Evolutionary conservation across 2,329 filamentous ascomycete species (phyloP).

Genomic region (Ilyonectria robusta): DNA sequence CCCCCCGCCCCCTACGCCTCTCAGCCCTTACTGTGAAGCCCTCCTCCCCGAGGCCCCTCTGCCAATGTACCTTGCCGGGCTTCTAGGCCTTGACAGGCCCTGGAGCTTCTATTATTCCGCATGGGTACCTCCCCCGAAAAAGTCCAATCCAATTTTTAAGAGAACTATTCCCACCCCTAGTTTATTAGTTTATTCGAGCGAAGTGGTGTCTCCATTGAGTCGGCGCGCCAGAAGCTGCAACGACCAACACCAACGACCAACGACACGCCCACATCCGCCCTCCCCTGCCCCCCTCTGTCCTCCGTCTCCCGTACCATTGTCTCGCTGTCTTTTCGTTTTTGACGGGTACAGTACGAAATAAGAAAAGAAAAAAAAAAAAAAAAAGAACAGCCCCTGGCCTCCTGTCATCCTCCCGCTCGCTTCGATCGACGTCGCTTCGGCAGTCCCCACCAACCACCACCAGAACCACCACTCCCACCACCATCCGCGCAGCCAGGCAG

Average conservation of each 20-base stretch:
- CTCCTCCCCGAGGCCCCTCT: slow-evolving; percentile 19
- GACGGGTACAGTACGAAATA: slow-evolving; percentile 16
- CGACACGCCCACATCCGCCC: background rate
- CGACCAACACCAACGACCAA: background rate
- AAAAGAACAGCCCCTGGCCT: slow-evolving; percentile 29
- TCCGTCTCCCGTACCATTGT: slow-evolving; percentile 13
- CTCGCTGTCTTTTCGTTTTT: slow-evolving; percentile 3
- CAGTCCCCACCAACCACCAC: slow-evolving; percentile 34
- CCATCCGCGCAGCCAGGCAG: slow-evolving; percentile 44
- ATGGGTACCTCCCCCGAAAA: slow-evolving; percentile 18
- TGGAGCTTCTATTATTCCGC: slow-evolving; percentile 45
- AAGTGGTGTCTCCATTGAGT: slow-evolving; percentile 4
- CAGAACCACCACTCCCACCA: slow-evolving; percentile 47
- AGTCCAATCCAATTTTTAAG: slow-evolving; percentile 1
- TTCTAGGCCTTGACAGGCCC: slow-evolving; percentile 18
- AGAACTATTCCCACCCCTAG: slow-evolving; percentile 6
- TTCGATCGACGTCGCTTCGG: slow-evolving; percentile 35
- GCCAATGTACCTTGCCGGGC: slow-evolving; percentile 32
- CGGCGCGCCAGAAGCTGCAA: background rate
- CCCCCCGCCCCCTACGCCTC: background rate
- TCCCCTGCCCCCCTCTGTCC: background rate
- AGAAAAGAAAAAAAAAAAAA: background rate
- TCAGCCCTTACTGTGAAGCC: background rate
- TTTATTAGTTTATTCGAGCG: background rate
- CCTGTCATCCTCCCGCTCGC: slow-evolving; percentile 33